phyloP scores from a whole-genome alignment of 257 asterid genomes.

The Salvia rosmarinus region DNA sequence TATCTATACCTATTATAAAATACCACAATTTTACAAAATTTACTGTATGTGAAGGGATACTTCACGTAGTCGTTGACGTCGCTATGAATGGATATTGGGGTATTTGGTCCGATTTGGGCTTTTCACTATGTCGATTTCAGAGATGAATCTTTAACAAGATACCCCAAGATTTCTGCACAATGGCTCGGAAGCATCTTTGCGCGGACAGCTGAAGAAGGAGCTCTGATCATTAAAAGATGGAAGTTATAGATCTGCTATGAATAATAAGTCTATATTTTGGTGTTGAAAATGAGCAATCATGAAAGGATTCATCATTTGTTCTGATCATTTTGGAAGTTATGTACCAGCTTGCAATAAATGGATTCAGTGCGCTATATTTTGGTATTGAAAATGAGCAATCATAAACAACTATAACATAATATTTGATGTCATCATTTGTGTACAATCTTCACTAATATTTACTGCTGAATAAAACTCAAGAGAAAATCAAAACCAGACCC shows the following conservation, averaged over 20 bases:
- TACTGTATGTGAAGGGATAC: slow-evolving; percentile 42
- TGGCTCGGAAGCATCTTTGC: slow-evolving; percentile 45
- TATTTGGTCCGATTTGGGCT: slow-evolving; percentile 44
- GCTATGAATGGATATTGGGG: slow-evolving; percentile 42
- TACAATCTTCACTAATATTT: neutral
- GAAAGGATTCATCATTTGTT: too few species aligned
- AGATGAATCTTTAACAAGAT: slow-evolving; percentile 30
- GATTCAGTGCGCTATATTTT: too few species aligned
- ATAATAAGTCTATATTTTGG: too few species aligned
- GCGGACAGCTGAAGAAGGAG: neutral
- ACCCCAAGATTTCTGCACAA: slow-evolving; percentile 46
- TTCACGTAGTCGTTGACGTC: slow-evolving; percentile 48
- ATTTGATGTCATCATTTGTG: slow-evolving; percentile 3
- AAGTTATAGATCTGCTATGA: too few species aligned
- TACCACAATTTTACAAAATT: too few species aligned
- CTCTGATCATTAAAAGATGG: slow-evolving; percentile 34
- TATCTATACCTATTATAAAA: too few species aligned
- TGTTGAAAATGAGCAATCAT: too few species aligned
- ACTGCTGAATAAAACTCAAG: neutral
- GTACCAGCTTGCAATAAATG: neutral
- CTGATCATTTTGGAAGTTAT: too few species aligned
- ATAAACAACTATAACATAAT: neutral
- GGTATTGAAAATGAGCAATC: too few species aligned
- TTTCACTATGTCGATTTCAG: slow-evolving; percentile 43
- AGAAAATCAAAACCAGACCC: neutral